These are phyloP conservation scores for Lasiosphaeris hirsuta DNA, from an alignment of 495 filamentous ascomycete genomes.

Conservation along the genomic window DNA sequence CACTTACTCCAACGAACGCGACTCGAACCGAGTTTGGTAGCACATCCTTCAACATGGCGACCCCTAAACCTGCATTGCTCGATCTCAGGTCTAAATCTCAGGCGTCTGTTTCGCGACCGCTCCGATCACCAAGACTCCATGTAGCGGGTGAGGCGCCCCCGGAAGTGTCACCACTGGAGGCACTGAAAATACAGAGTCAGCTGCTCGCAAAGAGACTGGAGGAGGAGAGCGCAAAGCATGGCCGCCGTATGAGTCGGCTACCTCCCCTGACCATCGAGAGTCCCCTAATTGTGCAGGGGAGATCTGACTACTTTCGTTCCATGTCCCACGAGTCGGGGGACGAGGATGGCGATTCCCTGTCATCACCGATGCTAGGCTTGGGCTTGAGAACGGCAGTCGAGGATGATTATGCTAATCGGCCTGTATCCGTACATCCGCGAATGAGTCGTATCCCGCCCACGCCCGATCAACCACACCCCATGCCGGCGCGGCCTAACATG, in stretches of 20 bases:
- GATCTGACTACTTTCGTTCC: slow-evolving; percentile 73
- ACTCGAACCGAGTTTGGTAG: not conserved
- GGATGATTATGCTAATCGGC: slow-evolving; percentile 51
- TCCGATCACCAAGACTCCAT: slow-evolving; percentile 70
- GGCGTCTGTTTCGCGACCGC: slow-evolving; percentile 51
- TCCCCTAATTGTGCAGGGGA: slow-evolving; percentile 58
- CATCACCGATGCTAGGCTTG: slow-evolving; percentile 35
- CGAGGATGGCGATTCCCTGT: slow-evolving; percentile 33
- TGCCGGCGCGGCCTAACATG: slow-evolving; percentile 36
- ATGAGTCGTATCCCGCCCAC: slow-evolving; percentile 62
- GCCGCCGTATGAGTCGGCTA: slow-evolving; percentile 75
- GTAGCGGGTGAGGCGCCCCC: slow-evolving; percentile 85
- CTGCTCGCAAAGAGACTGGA: slow-evolving; percentile 83
- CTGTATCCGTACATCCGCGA: slow-evolving; percentile 68
- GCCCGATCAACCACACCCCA: slow-evolving; percentile 45
- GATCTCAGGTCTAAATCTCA: slow-evolving; percentile 64
- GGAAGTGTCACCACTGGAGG: slow-evolving; percentile 89
- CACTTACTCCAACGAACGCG: slow-evolving; percentile 6
- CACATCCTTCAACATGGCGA: slow-evolving; percentile 42
- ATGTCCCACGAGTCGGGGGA: slow-evolving; percentile 45
- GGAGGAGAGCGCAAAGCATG: slow-evolving; percentile 65
- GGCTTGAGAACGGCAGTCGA: slow-evolving; percentile 57
- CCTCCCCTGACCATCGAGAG: slow-evolving; percentile 78
- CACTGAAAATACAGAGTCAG: slow-evolving; percentile 84
- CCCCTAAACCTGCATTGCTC: slow-evolving; percentile 53